Evolutionary conservation across 345 rosid genomes (phyloP).

Genomic region (Eucalyptus sp.): DNA sequence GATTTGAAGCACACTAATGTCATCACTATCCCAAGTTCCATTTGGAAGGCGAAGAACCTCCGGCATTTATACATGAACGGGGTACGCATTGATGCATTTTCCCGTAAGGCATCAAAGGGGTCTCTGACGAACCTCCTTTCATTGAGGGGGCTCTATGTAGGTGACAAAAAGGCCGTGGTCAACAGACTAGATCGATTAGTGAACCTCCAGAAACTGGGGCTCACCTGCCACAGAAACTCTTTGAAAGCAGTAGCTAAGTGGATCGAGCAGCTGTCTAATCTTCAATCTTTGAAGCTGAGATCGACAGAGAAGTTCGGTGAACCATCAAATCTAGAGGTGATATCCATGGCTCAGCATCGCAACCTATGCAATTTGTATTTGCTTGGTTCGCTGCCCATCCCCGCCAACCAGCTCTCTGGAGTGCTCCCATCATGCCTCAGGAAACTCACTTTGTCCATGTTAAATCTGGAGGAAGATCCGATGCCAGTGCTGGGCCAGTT

Average conservation of each 20-base stretch:
- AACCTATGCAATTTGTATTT: conserved; percentile 10
- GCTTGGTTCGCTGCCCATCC: background rate
- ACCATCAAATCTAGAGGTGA: conserved; percentile 4
- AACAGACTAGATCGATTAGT: background rate
- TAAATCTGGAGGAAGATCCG: conserved; percentile 6
- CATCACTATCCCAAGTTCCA: conserved; percentile 7
- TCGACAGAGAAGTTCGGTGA: conserved; percentile 2
- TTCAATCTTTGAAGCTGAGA: conserved; percentile 17
- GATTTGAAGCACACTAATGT: conserved; percentile 28
- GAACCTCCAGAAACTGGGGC: conserved; percentile 8
- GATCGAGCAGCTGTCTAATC: background rate
- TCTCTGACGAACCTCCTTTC: conserved; percentile 5
- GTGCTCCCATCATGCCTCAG: conserved; percentile 5
- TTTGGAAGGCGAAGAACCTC: conserved; percentile 7
- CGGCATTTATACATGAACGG: conserved; percentile 11
- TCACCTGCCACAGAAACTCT: conserved; percentile 11
- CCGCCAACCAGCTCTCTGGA: background rate
- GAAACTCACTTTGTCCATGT: conserved; percentile 22
- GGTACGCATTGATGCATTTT: background rate
- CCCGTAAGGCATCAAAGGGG: background rate
- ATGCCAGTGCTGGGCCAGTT: conserved; percentile 14
- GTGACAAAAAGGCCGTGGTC: background rate
- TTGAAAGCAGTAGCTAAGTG: background rate
- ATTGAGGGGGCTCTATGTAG: conserved; percentile 13
- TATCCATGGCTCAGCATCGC: background rate